A percentile compares a stretch with the other conserved stretches of the same genome.
phyloP scores from a whole-genome alignment of 306 rosid species.

The Hippophae gyantsensis region DNA sequence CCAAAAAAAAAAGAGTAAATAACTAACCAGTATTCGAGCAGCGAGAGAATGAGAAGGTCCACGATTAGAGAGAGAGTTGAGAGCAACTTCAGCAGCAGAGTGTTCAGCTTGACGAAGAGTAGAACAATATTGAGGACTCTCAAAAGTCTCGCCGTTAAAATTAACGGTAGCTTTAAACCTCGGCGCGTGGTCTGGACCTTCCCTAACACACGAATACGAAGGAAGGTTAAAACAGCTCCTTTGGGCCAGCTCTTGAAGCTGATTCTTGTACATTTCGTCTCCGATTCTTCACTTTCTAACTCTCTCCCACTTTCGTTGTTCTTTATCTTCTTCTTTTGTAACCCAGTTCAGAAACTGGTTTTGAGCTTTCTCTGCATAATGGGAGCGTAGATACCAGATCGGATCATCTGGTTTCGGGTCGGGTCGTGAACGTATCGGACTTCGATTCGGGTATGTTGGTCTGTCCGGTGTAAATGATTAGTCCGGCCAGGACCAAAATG shows the following conservation, averaged over 20 bases:
- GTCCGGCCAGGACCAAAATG: too few species aligned
- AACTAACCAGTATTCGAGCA: conserved; percentile 76
- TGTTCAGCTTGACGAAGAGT: conserved; percentile 98
- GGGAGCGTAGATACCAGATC: conserved; percentile 36
- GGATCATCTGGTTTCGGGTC: conserved; percentile 32
- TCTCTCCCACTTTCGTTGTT: too few species aligned
- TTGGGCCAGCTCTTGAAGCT: conserved; percentile 99
- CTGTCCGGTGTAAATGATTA: too few species aligned
- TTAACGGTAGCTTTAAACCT: conserved; percentile 90
- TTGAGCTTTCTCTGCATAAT: neutral
- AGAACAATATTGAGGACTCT: conserved; percentile 73
- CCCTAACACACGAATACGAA: conserved; percentile 81
- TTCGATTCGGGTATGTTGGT: neutral
- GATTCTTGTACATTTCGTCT: conserved; percentile 97
- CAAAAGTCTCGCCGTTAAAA: conserved; percentile 94
- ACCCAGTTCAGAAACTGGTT: neutral
- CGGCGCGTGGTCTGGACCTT: conserved; percentile 99
- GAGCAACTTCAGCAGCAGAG: conserved; percentile 99
- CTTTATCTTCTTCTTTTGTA: neutral
- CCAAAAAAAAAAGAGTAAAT: neutral
- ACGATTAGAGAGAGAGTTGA: conserved; percentile 74
- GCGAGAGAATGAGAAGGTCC: conserved; percentile 93
- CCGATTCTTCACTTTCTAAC: neutral
- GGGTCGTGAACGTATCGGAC: neutral
- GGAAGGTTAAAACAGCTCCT: conserved; percentile 98